Evolutionary conservation across 768 basidiomycete species (phyloP), one percentile per base, ranked within the genome.

Genomic region (Coprinopsis sp.): DNA sequence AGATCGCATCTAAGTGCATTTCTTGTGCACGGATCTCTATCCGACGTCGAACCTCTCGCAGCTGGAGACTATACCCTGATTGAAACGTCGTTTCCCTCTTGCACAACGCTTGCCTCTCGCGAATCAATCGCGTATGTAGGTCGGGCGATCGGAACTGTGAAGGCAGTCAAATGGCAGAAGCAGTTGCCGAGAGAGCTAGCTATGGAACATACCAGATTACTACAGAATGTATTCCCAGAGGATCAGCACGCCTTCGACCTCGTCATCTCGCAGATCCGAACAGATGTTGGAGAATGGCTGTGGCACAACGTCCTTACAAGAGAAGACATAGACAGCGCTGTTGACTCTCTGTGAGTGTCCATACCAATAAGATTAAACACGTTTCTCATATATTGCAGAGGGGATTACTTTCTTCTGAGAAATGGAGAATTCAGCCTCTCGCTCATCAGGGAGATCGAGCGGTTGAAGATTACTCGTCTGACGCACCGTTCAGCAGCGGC

Each of bases 121-220:
- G 87, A 90, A 40, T 92, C 90, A 3, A 91, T 96, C 50, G 65
- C 79, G 2, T 94, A 95, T 61, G 78, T 94, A 36, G 92, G 92
- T 0, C 79, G 90, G 18, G 91, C 92, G 12, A 81, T 94, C 30
- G 84, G 84, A 2, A 92, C 87, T 1, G 80, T 94, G 31, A 87
- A 85, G 60, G 73, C 78, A 37, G 88, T 85, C 11, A 83, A 80
- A 60, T 85, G 85, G 82, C 79, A 85, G 57, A 81, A 76, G 53
- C 84, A 88, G 55, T 75, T 91, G 27, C 91, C 91, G 1, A 72
- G 78, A 41, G 71, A 72, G 46, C 64, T 90, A 41, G 78, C 84
- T 7, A 61, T 76, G 16, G 77, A 81, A 18, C 84, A 92, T 56
- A 81, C 84, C 11, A 70, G 64, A 27, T 54, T 87, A 47, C 63